Evolutionary conservation across 352 stramenopile species (phyloP), one percentile per base, ranked within the genome.

Genomic region (Phytopythium sindhum): DNA sequence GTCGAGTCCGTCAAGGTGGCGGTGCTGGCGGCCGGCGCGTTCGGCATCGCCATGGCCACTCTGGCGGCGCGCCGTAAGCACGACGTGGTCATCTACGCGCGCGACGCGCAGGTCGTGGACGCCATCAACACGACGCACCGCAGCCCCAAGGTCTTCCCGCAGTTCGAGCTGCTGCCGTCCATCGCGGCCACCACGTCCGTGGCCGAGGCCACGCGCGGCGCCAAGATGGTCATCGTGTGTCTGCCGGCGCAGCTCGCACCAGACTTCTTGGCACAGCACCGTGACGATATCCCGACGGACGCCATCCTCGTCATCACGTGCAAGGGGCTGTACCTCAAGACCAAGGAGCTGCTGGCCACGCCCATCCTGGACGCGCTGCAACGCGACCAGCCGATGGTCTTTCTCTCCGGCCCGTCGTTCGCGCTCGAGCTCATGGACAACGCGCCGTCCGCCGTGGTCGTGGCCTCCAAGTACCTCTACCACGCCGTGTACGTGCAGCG

Each of bases 321-420:
- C 67, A 99, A 99, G 73, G 97, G 82, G 2, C 90, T 99, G 67
- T 97, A 99, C 83, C 93, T 97, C 8, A 86, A 93, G 50, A 98
- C 88, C 47, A 91, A 98, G 68, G 93, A 97, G 68, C 88, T 99
- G 61, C 97, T 99, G 77, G 96, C 88, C 42, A 86, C 98, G 59
- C 95, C 98, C 61, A 94, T 99, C 56, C 78, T 96, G 33, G 89
- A 96, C 33, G 85, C 84, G 26, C 80, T 99, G 41, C 93, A 90
- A 10, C 79, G 90, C 74, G 72, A 98, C 53, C 89, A 98, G 67
- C 93, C 89, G n/a, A 93, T 98, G 59, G 92, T 92, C n/a, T 98
- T 98, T 66, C 68, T 98, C 29, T 98, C 90, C 0, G 97, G 73
- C 2, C 97, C 97, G 28, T 98, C 91, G 54, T 99, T 99, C 76